Conservation (phyloP, 176 grass and related monocot species). For the Oryza glumipatula region DNA sequence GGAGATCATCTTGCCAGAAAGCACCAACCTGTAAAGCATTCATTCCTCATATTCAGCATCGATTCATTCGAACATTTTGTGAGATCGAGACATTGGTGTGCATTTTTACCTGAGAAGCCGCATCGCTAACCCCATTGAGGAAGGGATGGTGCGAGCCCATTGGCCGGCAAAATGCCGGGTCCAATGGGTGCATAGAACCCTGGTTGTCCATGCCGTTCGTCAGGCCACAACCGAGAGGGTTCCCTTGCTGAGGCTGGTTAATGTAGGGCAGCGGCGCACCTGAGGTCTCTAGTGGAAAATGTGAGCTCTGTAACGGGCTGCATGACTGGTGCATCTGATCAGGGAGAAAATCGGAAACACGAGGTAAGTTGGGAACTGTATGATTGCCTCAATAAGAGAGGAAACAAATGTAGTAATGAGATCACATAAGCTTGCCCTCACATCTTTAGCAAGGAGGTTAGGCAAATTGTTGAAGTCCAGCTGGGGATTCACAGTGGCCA, state of each 20-base stretch:
- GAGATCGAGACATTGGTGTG: neutral
- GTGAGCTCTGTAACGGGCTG: conserved; percentile 53
- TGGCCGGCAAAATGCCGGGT: conserved; percentile 38
- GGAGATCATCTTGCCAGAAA: conserved; percentile 94
- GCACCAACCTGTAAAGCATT: conserved; percentile 53
- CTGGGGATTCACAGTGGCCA: conserved; percentile 96
- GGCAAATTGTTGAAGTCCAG: conserved; percentile 96
- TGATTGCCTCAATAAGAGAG: conserved; percentile 4
- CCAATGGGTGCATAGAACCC: conserved; percentile 57
- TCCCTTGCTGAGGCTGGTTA: conserved; percentile 60
- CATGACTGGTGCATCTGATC: conserved; percentile 80
- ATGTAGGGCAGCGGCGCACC: conserved; percentile 62
- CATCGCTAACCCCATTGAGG: conserved; percentile 59
- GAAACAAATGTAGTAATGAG: conserved; percentile 30
- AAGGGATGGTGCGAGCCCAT: conserved; percentile 56
- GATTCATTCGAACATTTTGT: neutral
- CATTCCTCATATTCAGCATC: neutral
- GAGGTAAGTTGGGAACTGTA: neutral
- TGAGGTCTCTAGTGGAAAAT: conserved; percentile 78
- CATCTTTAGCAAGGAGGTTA: conserved; percentile 86
- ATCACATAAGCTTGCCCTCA: conserved; percentile 57
- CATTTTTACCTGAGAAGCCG: conserved; percentile 72
- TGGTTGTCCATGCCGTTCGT: conserved; percentile 61
- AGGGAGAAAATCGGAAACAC: conserved; percentile 34
- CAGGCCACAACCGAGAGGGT: conserved; percentile 54